Percentiles rank a stretch among this genome's conserved stretches.
Conservation (phyloP, 1,139 yeast species). For the Casaregolazyma lundiana region DNA sequence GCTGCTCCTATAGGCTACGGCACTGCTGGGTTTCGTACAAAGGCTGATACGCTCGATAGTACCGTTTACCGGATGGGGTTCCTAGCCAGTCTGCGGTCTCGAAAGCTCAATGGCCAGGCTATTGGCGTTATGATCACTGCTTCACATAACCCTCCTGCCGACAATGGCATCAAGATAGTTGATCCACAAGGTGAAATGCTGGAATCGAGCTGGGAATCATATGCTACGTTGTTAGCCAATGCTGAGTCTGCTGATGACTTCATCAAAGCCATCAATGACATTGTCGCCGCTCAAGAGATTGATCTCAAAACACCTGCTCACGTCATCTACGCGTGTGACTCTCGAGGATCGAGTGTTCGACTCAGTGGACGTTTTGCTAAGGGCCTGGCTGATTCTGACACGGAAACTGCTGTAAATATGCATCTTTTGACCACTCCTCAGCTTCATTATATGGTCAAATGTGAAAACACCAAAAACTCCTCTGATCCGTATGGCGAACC, state of each 20-base stretch:
- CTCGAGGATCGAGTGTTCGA: slow-evolving; percentile 67
- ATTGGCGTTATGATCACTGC: slow-evolving; percentile 91
- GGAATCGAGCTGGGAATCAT: slow-evolving; percentile 74
- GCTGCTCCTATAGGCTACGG: slow-evolving; percentile 63
- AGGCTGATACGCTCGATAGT: slow-evolving; percentile 66
- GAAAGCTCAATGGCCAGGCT: slow-evolving; percentile 59
- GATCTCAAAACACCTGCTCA: slow-evolving; percentile 39
- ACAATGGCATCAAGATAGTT: slow-evolving; percentile 92
- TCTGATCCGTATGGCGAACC: slow-evolving; percentile 54
- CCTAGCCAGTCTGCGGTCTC: slow-evolving; percentile 76
- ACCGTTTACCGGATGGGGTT: slow-evolving; percentile 84
- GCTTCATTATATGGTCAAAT: slow-evolving; percentile 79
- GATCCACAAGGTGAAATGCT: slow-evolving; percentile 95
- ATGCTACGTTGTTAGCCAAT: slow-evolving; percentile 80
- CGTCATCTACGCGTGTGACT: slow-evolving; percentile 50
- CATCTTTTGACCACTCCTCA: slow-evolving; percentile 90
- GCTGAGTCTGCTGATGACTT: slow-evolving; percentile 40
- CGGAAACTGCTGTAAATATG: slow-evolving; percentile 48
- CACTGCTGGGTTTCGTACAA: slow-evolving; percentile 93
- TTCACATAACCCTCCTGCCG: slow-evolving; percentile 91
- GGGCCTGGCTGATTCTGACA: slow-evolving; percentile 52
- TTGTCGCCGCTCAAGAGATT: slow-evolving; percentile 38
- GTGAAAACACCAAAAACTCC: slow-evolving; percentile 51
- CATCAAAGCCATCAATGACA: slow-evolving; percentile 31
- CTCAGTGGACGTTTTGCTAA: slow-evolving; percentile 61